Percentiles rank a stretch among this genome's conserved stretches.
Conservation (phyloP, 768 basidiomycete species). For the Auriculariales sp. region DNA sequence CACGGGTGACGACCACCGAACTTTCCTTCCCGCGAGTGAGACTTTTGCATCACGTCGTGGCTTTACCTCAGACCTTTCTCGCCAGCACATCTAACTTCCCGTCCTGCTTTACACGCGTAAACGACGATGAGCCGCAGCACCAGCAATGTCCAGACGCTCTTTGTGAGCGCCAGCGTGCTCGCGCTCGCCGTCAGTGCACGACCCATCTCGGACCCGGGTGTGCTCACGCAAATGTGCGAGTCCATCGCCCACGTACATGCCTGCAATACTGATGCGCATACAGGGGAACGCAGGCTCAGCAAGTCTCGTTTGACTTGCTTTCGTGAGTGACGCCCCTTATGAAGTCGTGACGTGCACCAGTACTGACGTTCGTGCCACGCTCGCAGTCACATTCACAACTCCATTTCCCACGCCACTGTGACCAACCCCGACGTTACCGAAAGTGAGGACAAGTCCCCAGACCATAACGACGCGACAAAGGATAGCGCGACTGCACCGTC, state of each 20-base stretch:
- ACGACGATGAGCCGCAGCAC: neutral
- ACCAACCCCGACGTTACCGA: neutral
- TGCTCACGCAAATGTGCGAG: neutral
- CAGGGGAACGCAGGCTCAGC: neutral
- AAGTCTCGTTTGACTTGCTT: neutral
- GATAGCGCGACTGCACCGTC: neutral
- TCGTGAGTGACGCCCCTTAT: neutral
- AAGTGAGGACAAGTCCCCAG: neutral
- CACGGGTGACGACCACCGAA: too few species aligned
- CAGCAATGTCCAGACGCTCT: constrained; percentile 11
- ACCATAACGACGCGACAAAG: neutral
- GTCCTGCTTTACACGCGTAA: too few species aligned
- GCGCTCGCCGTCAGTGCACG: constrained; percentile 30
- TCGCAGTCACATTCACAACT: neutral
- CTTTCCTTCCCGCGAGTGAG: too few species aligned
- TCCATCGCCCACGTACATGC: neutral
- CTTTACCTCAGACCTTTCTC: too few species aligned
- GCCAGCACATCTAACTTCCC: too few species aligned
- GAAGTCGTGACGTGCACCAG: neutral
- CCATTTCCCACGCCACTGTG: neutral
- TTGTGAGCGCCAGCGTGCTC: constrained; percentile 25
- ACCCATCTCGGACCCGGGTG: constrained; percentile 15
- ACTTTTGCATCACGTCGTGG: too few species aligned
- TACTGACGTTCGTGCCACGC: neutral
- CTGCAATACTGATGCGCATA: neutral